Conservation (phyloP, 495 filamentous ascomycete species). For the Saxophila tyrrhenica region DNA sequence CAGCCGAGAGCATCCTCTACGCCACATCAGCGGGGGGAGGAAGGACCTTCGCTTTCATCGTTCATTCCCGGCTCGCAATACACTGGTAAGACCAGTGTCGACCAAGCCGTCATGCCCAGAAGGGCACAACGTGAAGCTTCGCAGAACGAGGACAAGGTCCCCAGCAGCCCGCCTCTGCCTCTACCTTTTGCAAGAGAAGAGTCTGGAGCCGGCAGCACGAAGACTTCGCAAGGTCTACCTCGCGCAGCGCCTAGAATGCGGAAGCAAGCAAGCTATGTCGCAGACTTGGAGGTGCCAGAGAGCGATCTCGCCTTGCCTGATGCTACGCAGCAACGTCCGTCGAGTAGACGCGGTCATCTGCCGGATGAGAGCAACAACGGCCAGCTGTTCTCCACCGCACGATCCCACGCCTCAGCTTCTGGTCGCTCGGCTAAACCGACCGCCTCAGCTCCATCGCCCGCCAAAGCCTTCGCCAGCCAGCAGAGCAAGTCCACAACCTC, state of each 20-base stretch:
- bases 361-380: conserved; percentile 6
- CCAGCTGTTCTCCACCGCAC: conserved; percentile 18
- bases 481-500: conserved; percentile 1
- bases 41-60: conserved; percentile 1
- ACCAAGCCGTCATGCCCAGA: background rate
- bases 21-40: background rate
- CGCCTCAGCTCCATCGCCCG: conserved; percentile 4
- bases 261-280: background rate
- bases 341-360: background rate
- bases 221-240: background rate
- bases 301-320: conserved; percentile 9
- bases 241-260: background rate
- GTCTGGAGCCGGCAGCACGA: background rate
- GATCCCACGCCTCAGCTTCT: conserved; percentile 15
- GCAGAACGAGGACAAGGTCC: background rate
- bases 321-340: background rate
- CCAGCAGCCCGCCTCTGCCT: conserved; percentile 18
- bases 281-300: conserved; percentile 10
- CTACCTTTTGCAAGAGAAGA: background rate
- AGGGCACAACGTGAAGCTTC: background rate
- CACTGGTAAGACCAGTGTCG: conserved; percentile 16
- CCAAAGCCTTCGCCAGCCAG: conserved; percentile 13
- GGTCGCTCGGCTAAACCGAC: conserved; percentile 7
- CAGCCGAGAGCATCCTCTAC: background rate
- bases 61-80: conserved; percentile 20